A percentile compares a stretch with the other conserved stretches of the same genome.
These are phyloP conservation scores for Monilinia laxa DNA, from an alignment of 2,329 filamentous ascomycete species.

Conservation along the genomic window DNA sequence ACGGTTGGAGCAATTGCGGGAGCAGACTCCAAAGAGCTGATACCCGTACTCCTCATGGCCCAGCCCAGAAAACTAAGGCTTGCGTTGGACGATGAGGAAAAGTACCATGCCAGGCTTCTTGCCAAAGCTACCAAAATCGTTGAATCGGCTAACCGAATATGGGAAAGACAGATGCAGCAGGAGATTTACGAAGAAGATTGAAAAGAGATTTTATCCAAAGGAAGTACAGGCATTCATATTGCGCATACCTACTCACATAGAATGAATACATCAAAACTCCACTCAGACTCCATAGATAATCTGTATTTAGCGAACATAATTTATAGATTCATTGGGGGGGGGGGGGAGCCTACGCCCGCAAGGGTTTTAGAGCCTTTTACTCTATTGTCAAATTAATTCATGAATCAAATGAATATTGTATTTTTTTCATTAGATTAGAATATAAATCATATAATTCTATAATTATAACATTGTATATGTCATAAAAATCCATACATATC, in stretches of 20 bases:
- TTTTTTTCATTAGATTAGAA: too few relatives aligned
- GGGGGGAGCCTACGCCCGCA: too few relatives aligned
- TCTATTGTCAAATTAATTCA: too few relatives aligned
- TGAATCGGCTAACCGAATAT: constrained; percentile 66
- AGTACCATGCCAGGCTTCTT: constrained; percentile 62
- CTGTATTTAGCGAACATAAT: neutral
- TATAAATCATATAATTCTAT: too few relatives aligned
- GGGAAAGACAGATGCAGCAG: constrained; percentile 46
- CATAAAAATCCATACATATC: too few relatives aligned
- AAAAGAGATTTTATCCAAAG: neutral
- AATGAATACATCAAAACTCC: neutral
- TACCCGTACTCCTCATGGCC: constrained; percentile 71
- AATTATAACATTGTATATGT: too few relatives aligned
- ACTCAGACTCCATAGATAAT: neutral
- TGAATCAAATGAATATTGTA: too few relatives aligned
- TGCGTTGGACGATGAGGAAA: constrained; percentile 56
- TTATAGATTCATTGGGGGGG: neutral
- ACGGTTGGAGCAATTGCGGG: constrained; percentile 67
- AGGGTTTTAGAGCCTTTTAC: too few relatives aligned
- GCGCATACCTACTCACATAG: neutral
- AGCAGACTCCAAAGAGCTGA: constrained; percentile 64
- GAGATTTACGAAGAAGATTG: constrained; percentile 32
- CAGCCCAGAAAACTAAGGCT: constrained; percentile 64
- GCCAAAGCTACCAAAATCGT: constrained; percentile 68
- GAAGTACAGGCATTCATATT: neutral